phyloP scores from a whole-genome alignment of 768 basidiomycete genomes.

The Lactifluus pinguis region DNA sequence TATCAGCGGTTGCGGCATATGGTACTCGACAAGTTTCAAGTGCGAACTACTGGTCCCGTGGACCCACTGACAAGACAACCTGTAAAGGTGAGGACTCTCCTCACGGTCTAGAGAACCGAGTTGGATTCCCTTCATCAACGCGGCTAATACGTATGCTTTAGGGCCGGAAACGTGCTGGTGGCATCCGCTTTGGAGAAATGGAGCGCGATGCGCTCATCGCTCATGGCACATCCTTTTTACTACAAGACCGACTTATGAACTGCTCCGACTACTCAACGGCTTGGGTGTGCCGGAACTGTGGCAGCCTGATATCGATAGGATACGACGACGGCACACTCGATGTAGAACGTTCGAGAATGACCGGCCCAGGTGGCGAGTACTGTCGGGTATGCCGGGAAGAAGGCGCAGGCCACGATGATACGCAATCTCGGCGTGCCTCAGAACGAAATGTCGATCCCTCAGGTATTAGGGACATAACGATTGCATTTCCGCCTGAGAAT shows the following conservation, averaged over 20 bases:
- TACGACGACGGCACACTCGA: constrained; percentile 83
- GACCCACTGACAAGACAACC: constrained; percentile 95
- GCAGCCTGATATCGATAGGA: constrained; percentile 90
- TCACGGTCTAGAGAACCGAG: neutral
- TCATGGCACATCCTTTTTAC: constrained; percentile 95
- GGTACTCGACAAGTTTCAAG: constrained; percentile 99
- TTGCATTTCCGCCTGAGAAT: constrained; percentile 60
- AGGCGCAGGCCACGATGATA: constrained; percentile 53
- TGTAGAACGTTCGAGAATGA: constrained; percentile 47
- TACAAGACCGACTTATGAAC: constrained; percentile 99
- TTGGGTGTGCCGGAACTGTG: constrained; percentile 97
- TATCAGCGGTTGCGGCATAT: constrained; percentile 98
- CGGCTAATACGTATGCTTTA: constrained; percentile 7
- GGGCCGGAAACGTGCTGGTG: constrained; percentile 97
- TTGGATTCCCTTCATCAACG: neutral
- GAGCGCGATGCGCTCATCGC: constrained; percentile 98
- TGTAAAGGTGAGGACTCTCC: constrained; percentile 50
- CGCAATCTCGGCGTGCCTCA: constrained; percentile 48
- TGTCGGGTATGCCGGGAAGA: constrained; percentile 87
- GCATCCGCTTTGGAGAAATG: constrained; percentile 99
- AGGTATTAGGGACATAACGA: constrained; percentile 44
- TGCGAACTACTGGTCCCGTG: constrained; percentile 94
- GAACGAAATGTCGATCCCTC: constrained; percentile 30
- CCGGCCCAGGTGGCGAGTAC: constrained; percentile 83
- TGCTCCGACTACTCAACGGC: constrained; percentile 99